Base-by-base conservation (phyloP, 2,329 filamentous ascomycete species). In the Coniella vitis region DNA sequence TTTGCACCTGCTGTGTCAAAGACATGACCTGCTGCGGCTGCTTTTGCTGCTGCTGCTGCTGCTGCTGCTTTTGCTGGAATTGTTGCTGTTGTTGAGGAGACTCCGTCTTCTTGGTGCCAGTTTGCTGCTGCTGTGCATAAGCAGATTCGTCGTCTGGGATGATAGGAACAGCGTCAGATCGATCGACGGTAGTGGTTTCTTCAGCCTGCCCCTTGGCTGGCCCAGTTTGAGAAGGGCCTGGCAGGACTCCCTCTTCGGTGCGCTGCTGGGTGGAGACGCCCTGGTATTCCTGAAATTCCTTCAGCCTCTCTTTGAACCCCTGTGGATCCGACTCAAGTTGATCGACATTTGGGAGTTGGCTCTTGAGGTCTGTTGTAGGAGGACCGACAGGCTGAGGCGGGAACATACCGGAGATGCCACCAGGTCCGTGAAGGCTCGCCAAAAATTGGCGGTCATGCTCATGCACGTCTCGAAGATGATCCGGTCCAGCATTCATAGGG, bases 1-100 rank as follows among this genome's bases (percentile, higher is more conserved):
- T 86, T 65, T 90, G 86, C 0, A 93, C 87, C 65, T 91, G 87
- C 63, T 95, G 84, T 4, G 87, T 90, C 47, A 94, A 70, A 40
- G 87, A 90, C 13, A 90, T 74, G 17, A 73, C 65, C 53, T 81
- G 68, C 32, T 67, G 64, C 42, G 39, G 32, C 35, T 57, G 54
- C 4, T 51, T 46, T n/a, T 56, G 55, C 58, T 55, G 43, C 12
- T 55, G 47, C 29, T 54, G 43, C 49, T 58, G 53, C 40, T 53
- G 47, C 44, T 58, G 59, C 13, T 34, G 37, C 52, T 55, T 54
- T 31, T 49, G 47, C 44, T 59, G 60, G 12, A 10, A 29, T 5
- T 29, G 5, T 29, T 29, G 25, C 25, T 29, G 25, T 29, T 38
- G 38, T 48, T 54, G 25, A 29, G 25, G 25, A 29, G 25, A 29